Evolutionary conservation across 2,329 filamentous ascomycete genomes (phyloP), one percentile per base, ranked within the genome.

Genomic region (Alternaria sp.): DNA sequence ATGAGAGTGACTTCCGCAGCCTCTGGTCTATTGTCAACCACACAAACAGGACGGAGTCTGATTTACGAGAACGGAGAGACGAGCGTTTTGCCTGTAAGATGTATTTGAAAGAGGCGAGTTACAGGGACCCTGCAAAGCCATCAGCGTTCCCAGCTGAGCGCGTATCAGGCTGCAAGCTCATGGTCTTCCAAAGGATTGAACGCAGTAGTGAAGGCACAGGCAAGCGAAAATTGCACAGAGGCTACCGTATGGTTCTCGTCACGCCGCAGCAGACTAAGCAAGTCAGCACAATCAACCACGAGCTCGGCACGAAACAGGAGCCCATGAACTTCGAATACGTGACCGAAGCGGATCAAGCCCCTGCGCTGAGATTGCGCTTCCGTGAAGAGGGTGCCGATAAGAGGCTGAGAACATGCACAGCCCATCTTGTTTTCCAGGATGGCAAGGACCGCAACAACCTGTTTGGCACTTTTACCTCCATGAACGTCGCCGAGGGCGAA

Each of bases 21-120:
- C 79, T 96, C 11, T 94, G 90, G 87, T 91, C 88, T 68, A 92
- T 96, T 78, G 92, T 93, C 66, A 92, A 96, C 61, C 94, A 96
- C 75, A 92, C 91, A 26, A 86, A 86, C 65, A 92, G 91, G 70
- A 87, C 94, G 2, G 90, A 93, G 71, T 84, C 85, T 26, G 91
- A 88, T 52, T 82, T 96, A 42, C 87, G 88, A 36, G 87, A 89
- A 7, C 86, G 88, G 41, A 83, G 84, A 30, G 90, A 92, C 53
- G 94, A 97, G 78, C 83, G 82, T 2, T 78, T 90, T 57, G 83
- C 91, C 2, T 93, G 92, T 74, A 87, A 89, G 69, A 85, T 87
- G 7, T 88, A 86, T 1, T 81, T 97, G 8, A 87, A 87, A 44
- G 86, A 89, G 26, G 92, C 96, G 65, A 91, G 94, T 70, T 95